Base-by-base conservation (phyloP, 2,329 filamentous ascomycete species). In the Tetracladium maxilliforme region DNA sequence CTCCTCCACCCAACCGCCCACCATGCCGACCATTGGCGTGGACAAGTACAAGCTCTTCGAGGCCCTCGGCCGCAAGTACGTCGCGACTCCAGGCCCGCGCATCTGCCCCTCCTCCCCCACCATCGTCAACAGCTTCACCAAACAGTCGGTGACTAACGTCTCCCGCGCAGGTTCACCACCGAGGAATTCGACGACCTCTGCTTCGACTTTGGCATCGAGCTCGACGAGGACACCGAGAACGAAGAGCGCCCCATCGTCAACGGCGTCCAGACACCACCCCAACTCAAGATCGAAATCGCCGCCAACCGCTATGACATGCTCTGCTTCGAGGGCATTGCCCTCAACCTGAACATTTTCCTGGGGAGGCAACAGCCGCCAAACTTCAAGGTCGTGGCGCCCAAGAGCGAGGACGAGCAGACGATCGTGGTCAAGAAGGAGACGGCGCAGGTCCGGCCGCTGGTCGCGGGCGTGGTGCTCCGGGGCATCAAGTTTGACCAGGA, bases 281-380 rank as follows among this genome's bases (percentile, higher is more conserved):
- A 95, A 56, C 70, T 95, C 44, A 94, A 94, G 65, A 95, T 98
- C 47, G 87, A 95, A 53, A 92, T 95, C 43, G 84, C 86, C 34
- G 87, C 90, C 44, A 95, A 95, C 56, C 73, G 83, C 57, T 86
- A 73, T 56, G 73, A 95, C 45, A 84, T 95, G 75, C 71, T 98
- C 28, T 95, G 87, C 56, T 92, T 92, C 56, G 90, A 95, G 59
- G 87, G 87, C 33, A 93, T 95, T 48, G 78, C 82, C 38, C 69
- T 93, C 50, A 92, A 92, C 67, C 69, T 95, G 40, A 93, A 93
- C 52, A 81, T 95, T 52, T 95, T 98, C 70, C 64, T 80, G 36
- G 81, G 74, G 35, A 79, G 74, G 42, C 61, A 69, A 28, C 54
- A 72, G 16, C 63, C 83, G 20, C 90, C 92, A 29, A 80, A 83